These are phyloP conservation scores for Aspergillus pseudonomiae DNA, from an alignment of 2,329 filamentous ascomycete species.

Conservation along the genomic window DNA sequence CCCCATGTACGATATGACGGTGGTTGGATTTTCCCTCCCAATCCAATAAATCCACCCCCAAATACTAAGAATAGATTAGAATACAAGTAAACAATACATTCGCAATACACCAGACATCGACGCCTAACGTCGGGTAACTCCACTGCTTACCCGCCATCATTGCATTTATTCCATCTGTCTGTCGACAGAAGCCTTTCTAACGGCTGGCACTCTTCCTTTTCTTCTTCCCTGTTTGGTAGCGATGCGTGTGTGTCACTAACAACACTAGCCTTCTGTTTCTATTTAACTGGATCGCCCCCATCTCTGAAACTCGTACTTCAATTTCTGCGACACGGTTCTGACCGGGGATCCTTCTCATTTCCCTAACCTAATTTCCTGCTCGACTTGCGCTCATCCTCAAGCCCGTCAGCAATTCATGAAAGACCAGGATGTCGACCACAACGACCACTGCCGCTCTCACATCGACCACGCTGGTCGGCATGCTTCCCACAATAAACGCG, in stretches of 20 bases:
- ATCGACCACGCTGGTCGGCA: conserved; percentile 37
- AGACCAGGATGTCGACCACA: conserved; percentile 30
- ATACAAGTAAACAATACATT: conserved; percentile 7
- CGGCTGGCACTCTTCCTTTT: background rate
- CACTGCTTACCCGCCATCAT: conserved; percentile 2
- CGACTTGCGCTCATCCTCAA: background rate
- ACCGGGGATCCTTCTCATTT: conserved; percentile 17
- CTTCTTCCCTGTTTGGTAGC: background rate
- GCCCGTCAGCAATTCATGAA: conserved; percentile 3
- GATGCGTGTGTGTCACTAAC: background rate
- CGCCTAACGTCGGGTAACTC: conserved; percentile 3
- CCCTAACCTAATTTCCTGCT: background rate
- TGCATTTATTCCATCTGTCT: conserved; percentile 2
- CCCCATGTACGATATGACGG: background rate
- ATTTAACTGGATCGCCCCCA: conserved; percentile 1
- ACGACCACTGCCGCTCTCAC: conserved; percentile 27
- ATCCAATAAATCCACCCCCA: background rate
- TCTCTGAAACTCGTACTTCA: conserved; percentile 5
- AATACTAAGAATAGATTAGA: conserved; percentile 3
- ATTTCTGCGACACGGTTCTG: conserved; percentile 15
- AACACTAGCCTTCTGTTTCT: background rate
- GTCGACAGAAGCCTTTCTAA: background rate
- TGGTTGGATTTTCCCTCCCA: background rate
- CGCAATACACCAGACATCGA: background rate
- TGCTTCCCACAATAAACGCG: conserved; percentile 31